Base-by-base conservation (phyloP, 2,329 filamentous ascomycete species). In the Laburnicola sp. region DNA sequence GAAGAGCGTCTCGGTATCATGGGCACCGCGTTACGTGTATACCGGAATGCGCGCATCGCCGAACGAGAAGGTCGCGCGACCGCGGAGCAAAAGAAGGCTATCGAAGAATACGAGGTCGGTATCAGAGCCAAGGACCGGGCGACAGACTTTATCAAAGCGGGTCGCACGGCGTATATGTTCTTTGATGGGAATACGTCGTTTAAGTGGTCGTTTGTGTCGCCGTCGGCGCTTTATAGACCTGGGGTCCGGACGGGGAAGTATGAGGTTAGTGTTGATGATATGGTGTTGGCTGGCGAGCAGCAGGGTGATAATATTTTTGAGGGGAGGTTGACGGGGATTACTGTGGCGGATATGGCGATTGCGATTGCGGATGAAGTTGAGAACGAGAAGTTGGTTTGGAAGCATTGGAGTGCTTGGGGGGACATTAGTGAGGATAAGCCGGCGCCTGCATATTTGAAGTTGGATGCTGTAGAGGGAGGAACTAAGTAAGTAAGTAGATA, bases 301-400 rank as follows among this genome's bases (percentile, higher is more conserved):
- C 48, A 56, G 8, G 63, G 60, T 0, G 53, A 60, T 25, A 58
- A 50, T 56, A 48, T 69, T 0, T 65, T 70, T 42, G 68, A 71
- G 45, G 68, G 57, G 3, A 48, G 68, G 16, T 51, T 71, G 58
- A 66, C 60, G 1, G 68, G 68, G 3, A 70, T 71, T n/a, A 65
- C 58, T 51, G 67, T 66, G 9, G 60, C 54, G 31, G 68, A 71
- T 62, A 62, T 71, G 64, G 68, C 66, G 31, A 60, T 69, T 54
- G 68, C 68, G 11, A 68, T 71, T 58, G 68, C 64, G 36, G 68
- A 71, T 63, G 68, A 71, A 54, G 59, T 66, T 4, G 68, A 68
- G 53, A 35, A 43, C 25, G 53, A 59, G 58, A 64, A 57, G 38
- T 54, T 66, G 52, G 56, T 66, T 2, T 42, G 59, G 27, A 70